Percentiles rank a stretch among this genome's conserved stretches.
Conservation (phyloP, 2,329 filamentous ascomycete genomes). For the Calonectria pteridis region DNA sequence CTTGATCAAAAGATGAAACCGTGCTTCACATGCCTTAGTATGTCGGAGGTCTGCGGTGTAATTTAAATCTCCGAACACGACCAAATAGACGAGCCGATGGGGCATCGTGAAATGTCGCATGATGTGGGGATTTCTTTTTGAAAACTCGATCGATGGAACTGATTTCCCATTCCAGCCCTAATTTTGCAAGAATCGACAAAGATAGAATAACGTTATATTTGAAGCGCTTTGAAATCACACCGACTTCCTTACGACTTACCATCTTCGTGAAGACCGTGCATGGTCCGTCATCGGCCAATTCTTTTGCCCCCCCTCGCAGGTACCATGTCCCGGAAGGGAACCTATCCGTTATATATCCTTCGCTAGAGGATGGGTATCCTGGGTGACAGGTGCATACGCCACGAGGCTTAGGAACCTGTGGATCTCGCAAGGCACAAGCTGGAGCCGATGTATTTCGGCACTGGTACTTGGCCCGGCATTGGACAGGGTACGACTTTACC, state of each 20-base stretch:
- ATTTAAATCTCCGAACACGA: neutral
- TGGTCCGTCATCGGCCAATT: too few relatives aligned
- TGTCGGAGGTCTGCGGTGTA: neutral
- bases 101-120: neutral
- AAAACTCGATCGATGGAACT: neutral
- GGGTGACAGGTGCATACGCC: neutral
- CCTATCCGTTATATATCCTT: neutral
- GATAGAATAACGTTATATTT: neutral
- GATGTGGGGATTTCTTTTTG: neutral
- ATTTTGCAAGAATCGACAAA: neutral
- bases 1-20: too few relatives aligned
- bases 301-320: neutral
- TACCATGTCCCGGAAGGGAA: neutral
- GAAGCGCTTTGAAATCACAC: neutral
- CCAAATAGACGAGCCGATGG: neutral
- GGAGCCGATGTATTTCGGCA: neutral
- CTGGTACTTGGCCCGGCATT: neutral
- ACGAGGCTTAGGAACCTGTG: neutral
- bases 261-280: neutral
- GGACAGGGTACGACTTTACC: neutral
- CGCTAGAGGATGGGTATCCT: neutral
- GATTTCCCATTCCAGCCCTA: neutral
- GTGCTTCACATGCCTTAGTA: neutral
- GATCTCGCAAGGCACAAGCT: neutral
- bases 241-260: neutral